phyloP scores from a whole-genome alignment of 225 moss, liverwort and hornwort species.

The Rhytidiadelphus loreus region DNA sequence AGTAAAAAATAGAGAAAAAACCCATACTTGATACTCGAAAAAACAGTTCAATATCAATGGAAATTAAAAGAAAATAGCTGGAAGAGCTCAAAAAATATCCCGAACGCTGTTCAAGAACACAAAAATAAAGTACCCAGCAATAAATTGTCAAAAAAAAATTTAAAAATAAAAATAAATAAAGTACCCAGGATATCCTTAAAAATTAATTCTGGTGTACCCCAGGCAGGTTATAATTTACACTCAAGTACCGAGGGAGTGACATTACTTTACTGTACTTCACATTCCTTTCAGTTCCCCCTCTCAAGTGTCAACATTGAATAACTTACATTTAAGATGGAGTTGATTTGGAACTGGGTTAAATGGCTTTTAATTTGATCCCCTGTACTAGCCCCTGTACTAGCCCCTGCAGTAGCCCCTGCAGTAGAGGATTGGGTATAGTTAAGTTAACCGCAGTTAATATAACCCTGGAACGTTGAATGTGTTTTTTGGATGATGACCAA shows the following conservation, averaged over 20 bases:
- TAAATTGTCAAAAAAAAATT: too few relatives aligned
- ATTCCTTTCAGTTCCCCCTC: neutral
- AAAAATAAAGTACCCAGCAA: too few relatives aligned
- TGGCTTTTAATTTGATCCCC: neutral
- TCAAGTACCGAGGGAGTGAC: neutral
- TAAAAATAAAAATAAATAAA: too few relatives aligned
- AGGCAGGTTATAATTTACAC: neutral
- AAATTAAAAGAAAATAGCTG: neutral
- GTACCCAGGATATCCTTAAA: neutral
- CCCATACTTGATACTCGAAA: fast-evolving
- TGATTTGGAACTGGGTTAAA: neutral
- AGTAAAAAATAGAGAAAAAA: too few relatives aligned
- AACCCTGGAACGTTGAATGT: neutral
- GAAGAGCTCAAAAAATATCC: too few relatives aligned
- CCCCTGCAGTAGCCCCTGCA: neutral
- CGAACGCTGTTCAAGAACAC: too few relatives aligned
- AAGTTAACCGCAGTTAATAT: neutral
- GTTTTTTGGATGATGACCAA: neutral
- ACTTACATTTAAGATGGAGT: neutral
- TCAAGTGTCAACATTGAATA: neutral
- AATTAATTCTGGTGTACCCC: neutral
- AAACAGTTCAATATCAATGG: neutral
- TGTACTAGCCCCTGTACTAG: neutral
- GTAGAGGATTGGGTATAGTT: too few relatives aligned
- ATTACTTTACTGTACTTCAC: neutral